Conservation (phyloP, 1,284 basidiomycete species). For the Puccinia hordei region DNA sequence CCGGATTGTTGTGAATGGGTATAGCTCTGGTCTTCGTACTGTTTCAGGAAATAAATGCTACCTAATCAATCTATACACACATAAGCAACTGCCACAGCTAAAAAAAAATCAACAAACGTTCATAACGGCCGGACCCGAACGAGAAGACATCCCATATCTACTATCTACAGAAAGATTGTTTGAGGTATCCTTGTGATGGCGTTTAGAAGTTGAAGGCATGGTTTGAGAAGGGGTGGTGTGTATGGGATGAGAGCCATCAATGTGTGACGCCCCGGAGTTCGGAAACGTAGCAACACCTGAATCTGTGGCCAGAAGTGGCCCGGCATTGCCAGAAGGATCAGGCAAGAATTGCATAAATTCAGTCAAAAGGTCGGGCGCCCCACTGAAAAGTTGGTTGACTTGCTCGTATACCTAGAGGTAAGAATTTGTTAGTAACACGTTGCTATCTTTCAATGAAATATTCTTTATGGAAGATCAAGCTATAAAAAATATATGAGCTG, state of each 20-base stretch:
- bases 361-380: conserved; percentile 84
- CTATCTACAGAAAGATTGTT: conserved; percentile 12
- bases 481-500: conserved; percentile 51
- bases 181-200: conserved; percentile 12
- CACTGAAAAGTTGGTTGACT: conserved; percentile 87
- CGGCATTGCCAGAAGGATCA: conserved; percentile 61
- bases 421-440: conserved; percentile 51
- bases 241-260: conserved; percentile 5
- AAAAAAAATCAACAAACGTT: conserved; percentile 34
- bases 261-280: conserved; percentile 1
- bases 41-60: conserved; percentile 10
- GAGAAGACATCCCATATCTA: conserved; percentile 18
- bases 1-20: not conserved
- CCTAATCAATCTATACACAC: conserved; percentile 15
- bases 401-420: conserved; percentile 83
- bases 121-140: not conserved
- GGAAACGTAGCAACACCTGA: not conserved
- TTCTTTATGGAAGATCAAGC: conserved; percentile 33
- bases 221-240: conserved; percentile 9
- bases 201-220: conserved; percentile 19
- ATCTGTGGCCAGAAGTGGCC: conserved; percentile 18
- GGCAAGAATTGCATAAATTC: conserved; percentile 98
- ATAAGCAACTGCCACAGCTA: not conserved
- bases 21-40: conserved; percentile 24
- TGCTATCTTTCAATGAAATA: not conserved